A percentile compares a stretch with the other conserved stretches of the same genome.
Conservation (phyloP, 2,329 filamentous ascomycete genomes). For the Zopfia rhizophila region DNA sequence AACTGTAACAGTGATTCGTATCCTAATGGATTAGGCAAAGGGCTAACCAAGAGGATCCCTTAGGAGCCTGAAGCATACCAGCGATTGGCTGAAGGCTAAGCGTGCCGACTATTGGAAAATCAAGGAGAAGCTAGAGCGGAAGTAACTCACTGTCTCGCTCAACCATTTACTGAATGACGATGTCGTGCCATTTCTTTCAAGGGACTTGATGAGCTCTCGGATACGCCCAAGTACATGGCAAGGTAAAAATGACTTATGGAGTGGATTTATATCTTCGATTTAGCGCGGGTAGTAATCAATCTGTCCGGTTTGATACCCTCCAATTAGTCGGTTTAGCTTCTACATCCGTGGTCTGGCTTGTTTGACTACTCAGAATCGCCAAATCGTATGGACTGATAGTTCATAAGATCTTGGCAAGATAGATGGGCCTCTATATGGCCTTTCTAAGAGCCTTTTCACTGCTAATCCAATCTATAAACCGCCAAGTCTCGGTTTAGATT, state of each 20-base stretch:
- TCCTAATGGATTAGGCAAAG: constrained; percentile 2
- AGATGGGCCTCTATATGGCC: too few species aligned
- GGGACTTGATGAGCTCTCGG: too few species aligned
- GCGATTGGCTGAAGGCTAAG: constrained; percentile 3
- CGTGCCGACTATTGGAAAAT: constrained; percentile 5
- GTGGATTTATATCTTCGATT: background rate
- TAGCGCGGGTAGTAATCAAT: constrained; percentile 2
- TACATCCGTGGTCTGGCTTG: too few species aligned
- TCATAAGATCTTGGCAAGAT: too few species aligned
- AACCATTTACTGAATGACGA: too few species aligned
- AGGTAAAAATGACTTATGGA: background rate
- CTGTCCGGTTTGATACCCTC: constrained; percentile 1
- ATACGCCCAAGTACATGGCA: background rate
- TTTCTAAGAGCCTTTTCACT: too few species aligned
- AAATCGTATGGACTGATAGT: too few species aligned
- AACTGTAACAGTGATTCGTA: constrained; percentile 6
- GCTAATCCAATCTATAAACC: too few species aligned
- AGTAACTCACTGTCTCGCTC: background rate
- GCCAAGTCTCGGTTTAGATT: too few species aligned
- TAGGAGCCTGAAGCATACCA: constrained; percentile 1
- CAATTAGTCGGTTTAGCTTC: too few species aligned
- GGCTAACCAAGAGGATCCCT: background rate
- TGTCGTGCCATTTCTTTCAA: too few species aligned
- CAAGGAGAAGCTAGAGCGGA: background rate
- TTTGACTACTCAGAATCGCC: too few species aligned